phyloP scores from a whole-genome alignment of 805 yeast genomes.

The Phaffomyces opuntiae region DNA sequence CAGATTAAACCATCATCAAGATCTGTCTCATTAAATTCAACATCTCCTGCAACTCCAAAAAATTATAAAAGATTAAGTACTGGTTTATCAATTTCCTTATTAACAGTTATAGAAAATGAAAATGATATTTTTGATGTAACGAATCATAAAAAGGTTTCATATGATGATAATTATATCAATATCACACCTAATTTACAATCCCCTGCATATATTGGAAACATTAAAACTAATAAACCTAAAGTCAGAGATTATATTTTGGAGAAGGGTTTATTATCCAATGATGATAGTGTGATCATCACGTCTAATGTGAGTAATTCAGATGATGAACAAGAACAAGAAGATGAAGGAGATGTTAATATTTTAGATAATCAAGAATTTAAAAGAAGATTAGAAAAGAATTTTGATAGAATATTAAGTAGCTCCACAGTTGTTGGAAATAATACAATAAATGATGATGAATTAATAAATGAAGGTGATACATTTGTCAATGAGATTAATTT shows the following conservation, averaged over 20 bases:
- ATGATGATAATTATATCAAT: slow-evolving; percentile 18
- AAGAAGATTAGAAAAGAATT: slow-evolving; percentile 15
- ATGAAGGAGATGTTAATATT: not conserved
- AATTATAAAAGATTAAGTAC: slow-evolving; percentile 21
- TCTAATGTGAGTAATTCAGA: slow-evolving; percentile 5
- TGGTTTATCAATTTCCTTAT: slow-evolving; percentile 22
- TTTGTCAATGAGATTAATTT: slow-evolving; percentile 3
- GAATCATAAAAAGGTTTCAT: slow-evolving; percentile 10
- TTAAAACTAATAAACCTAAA: not conserved
- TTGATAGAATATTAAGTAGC: slow-evolving; percentile 8
- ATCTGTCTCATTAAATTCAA: not conserved
- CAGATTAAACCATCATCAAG: slow-evolving; percentile 4
- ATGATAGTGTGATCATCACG: slow-evolving; percentile 20
- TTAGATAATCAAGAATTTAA: slow-evolving; percentile 14
- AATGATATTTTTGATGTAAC: not conserved
- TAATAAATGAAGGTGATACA: not conserved
- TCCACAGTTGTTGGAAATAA: slow-evolving; percentile 1
- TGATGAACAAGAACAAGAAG: not conserved
- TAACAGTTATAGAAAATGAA: slow-evolving; percentile 23
- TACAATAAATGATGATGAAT: not conserved
- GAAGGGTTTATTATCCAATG: slow-evolving; percentile 16
- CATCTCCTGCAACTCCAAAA: slow-evolving; percentile 4
- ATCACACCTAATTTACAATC: slow-evolving; percentile 6
- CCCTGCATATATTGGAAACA: slow-evolving; percentile 2
- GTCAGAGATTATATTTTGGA: slow-evolving; percentile 14